phyloP scores from a whole-genome alignment of 2,329 filamentous ascomycete species.

The Ascocoryne sarcoides region DNA sequence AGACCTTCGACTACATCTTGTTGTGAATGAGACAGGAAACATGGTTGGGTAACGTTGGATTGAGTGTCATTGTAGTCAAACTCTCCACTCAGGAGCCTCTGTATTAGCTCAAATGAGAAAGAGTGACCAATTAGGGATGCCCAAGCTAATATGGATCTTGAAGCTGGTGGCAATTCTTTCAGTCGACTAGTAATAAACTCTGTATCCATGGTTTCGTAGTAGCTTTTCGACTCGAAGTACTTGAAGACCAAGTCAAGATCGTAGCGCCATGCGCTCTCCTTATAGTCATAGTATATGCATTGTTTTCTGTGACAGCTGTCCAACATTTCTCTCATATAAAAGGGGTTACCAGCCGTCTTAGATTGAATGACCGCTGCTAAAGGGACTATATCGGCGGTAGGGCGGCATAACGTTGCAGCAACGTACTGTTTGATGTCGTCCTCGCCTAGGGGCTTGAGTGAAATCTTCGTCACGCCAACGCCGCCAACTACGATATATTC shows the following conservation, averaged over 20 bases:
- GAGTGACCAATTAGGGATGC: constrained; percentile 71
- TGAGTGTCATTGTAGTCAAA: constrained; percentile 47
- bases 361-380: constrained; percentile 76
- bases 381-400: constrained; percentile 63
- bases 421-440: constrained; percentile 77
- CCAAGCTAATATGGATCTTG: constrained; percentile 79
- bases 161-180: constrained; percentile 62
- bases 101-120: constrained; percentile 77
- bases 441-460: constrained; percentile 66
- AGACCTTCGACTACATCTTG: constrained; percentile 66
- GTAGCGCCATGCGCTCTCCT: constrained; percentile 72
- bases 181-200: constrained; percentile 75
- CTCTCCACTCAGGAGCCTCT: constrained; percentile 66
- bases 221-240: constrained; percentile 70
- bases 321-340: constrained; percentile 86
- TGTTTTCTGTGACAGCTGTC: constrained; percentile 78
- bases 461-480: constrained; percentile 58
- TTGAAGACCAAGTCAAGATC: constrained; percentile 80
- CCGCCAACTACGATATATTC: constrained; percentile 32
- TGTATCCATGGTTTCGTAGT: constrained; percentile 71
- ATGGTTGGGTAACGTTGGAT: constrained; percentile 27
- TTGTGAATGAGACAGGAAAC: constrained; percentile 43
- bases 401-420: constrained; percentile 67
- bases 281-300: constrained; percentile 88
- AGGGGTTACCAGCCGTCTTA: constrained; percentile 70